phyloP scores from a whole-genome alignment of 139 green algal genomes.

The Tetradesmus lagerheimii region DNA sequence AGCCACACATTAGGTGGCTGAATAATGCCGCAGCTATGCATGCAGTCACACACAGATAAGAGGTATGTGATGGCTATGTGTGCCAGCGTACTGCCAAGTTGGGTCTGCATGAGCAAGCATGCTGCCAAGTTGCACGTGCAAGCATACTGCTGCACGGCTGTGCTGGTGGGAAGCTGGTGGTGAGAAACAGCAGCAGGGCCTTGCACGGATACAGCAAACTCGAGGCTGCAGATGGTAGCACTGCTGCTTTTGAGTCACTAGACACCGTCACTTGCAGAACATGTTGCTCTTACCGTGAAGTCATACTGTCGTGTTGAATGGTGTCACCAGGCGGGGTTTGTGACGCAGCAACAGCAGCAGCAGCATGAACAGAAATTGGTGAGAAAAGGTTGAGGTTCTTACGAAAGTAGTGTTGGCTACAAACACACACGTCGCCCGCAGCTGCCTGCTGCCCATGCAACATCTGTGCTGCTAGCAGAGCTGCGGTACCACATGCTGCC shows the following conservation, averaged over 20 bases:
- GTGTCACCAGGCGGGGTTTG: not conserved
- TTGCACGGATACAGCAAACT: not conserved
- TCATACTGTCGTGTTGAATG: not conserved
- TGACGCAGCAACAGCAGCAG: not conserved
- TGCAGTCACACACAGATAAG: not conserved
- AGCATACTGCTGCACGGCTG: not conserved
- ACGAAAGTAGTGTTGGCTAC: no score
- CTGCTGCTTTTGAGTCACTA: no score
- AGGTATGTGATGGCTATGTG: not conserved
- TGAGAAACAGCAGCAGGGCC: no score
- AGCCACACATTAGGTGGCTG: not conserved
- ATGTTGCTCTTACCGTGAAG: conserved; percentile 17
- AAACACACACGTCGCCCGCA: no score
- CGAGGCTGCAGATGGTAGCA: not conserved
- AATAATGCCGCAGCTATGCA: not conserved
- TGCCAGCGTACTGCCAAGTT: no score
- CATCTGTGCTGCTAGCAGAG: no score
- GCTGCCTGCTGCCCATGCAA: no score
- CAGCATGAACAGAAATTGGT: not conserved
- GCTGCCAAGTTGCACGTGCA: not conserved
- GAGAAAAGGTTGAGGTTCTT: not conserved
- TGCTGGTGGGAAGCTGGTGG: no score
- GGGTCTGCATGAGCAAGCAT: not conserved
- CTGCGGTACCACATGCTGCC: not conserved
- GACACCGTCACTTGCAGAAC: no score